Evolutionary conservation across 345 rosid genomes (phyloP).

Genomic region (Aegle marmelos): DNA sequence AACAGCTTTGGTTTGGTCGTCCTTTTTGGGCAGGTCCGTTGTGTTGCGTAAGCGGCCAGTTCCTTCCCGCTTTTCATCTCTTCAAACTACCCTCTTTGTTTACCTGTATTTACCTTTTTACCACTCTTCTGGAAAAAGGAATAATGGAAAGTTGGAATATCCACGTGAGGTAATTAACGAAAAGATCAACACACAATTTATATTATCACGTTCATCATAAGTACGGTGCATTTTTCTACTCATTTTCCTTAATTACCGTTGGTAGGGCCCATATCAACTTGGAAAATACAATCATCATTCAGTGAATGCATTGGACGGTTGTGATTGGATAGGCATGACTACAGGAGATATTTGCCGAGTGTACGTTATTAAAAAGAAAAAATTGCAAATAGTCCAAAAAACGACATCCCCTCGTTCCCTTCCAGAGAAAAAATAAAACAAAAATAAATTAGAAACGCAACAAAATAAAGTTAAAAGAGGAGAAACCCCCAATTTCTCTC

Average conservation of each 20-base stretch:
- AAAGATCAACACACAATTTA: neutral
- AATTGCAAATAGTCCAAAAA: neutral
- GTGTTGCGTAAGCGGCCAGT: slow-evolving; percentile 35
- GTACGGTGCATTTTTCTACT: neutral
- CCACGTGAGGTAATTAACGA: slow-evolving; percentile 1
- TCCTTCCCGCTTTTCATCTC: neutral
- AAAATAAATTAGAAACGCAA: neutral
- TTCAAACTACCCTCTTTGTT: neutral
- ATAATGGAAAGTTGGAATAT: neutral
- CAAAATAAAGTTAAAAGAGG: neutral
- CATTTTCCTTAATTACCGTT: slow-evolving; percentile 15
- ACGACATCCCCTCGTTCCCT: slow-evolving; percentile 22
- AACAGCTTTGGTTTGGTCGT: slow-evolving; percentile 16
- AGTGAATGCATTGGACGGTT: neutral
- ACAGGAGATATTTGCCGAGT: slow-evolving; percentile 5
- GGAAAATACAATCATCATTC: neutral
- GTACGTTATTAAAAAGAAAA: slow-evolving; percentile 8
- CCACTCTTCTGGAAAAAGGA: neutral
- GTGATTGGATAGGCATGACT: neutral
- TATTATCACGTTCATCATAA: neutral
- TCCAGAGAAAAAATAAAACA: neutral
- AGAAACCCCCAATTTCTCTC: neutral
- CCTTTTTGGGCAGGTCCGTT: slow-evolving; percentile 16
- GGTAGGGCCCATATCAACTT: neutral
- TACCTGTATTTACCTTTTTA: neutral